Base-by-base conservation (phyloP, 2,329 filamentous ascomycete species). In the Fusarium torulosum region DNA sequence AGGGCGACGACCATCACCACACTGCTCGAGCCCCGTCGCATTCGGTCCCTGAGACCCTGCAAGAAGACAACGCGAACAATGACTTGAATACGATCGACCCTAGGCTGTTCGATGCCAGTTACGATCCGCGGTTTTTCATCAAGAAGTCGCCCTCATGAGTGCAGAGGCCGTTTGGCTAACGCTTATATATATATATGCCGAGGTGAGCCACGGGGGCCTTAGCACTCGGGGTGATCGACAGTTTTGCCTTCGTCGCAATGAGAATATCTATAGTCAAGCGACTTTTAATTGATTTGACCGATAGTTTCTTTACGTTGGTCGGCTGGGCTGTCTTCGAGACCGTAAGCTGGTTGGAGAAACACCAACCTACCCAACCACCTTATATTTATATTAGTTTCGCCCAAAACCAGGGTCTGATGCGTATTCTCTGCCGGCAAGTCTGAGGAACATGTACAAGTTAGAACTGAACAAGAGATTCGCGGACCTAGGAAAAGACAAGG, bases 401-500 rank as follows among this genome's bases (percentile, higher is more conserved):
- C 4, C 17, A 4, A 17, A 9, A 31, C 9, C 19, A 21, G 19
- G 27, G 19, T 9, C 10, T 33, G 6, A 19, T 37, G 15, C n/a
- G 31, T 7, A 25, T 13, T n/a, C n/a, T n/a, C n/a, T n/a, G 27
- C 13, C 15, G 7, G 9, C 23, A 20, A 25, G 20, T 14, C 35
- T 29, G 37, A n/a, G 4, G 21, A 7, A 35, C 19, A 14, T 63
- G 54, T 50, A 37, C 23, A 10, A 47, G 41, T 38, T 23, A 38
- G 6, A 19, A 43, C 23, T 17, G 31, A 21, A 31, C 23, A 29
- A 19, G 4, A 45, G 23, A 40, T 33, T 40, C 21, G 41, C 14
- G n/a, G 37, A 55, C 23, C 27, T 44, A 50, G 51, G 49, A 25
- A 17, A 44, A 46, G 55, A 42, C 7, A n/a, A 27, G n/a, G 41